Evolutionary conservation across 2,329 filamentous ascomycete species (phyloP).

Genomic region (Paracamarosporium sp.): DNA sequence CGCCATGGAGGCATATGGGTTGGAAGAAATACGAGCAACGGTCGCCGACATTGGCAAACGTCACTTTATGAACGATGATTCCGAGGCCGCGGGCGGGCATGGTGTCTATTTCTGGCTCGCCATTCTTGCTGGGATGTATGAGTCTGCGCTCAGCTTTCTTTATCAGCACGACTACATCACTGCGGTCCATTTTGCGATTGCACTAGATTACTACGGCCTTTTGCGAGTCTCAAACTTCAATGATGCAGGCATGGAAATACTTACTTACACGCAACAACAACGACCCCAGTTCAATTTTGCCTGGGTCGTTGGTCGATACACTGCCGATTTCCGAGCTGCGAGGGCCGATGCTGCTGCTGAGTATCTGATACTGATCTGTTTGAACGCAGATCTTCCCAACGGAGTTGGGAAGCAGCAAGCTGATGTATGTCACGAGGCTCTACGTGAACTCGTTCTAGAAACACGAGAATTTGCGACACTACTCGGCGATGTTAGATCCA

Average conservation of each 20-base stretch:
- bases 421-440: constrained; percentile 85
- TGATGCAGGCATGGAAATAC: constrained; percentile 67
- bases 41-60: constrained; percentile 89
- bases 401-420: constrained; percentile 78
- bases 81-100: constrained; percentile 80
- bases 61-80: constrained; percentile 82
- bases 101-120: constrained; percentile 95
- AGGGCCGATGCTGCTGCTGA: constrained; percentile 90
- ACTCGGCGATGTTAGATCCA: constrained; percentile 86
- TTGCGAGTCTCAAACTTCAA: constrained; percentile 85
- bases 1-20: constrained; percentile 67
- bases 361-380: constrained; percentile 88
- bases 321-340: constrained; percentile 90
- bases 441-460: constrained; percentile 94
- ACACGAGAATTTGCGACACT: constrained; percentile 94
- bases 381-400: constrained; percentile 83
- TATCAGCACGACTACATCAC: constrained; percentile 92
- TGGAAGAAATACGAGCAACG: constrained; percentile 75
- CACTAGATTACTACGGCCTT: constrained; percentile 70
- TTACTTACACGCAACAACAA: constrained; percentile 71
- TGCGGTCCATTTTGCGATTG: constrained; percentile 92
- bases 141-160: constrained; percentile 89
- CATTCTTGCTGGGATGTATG: constrained; percentile 88
- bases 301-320: constrained; percentile 92
- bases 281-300: constrained; percentile 91